A percentile compares a stretch with the other conserved stretches of the same genome.
These are phyloP conservation scores for Tetraselmis chui DNA, from an alignment of 139 green algal species.

Conservation along the genomic window DNA sequence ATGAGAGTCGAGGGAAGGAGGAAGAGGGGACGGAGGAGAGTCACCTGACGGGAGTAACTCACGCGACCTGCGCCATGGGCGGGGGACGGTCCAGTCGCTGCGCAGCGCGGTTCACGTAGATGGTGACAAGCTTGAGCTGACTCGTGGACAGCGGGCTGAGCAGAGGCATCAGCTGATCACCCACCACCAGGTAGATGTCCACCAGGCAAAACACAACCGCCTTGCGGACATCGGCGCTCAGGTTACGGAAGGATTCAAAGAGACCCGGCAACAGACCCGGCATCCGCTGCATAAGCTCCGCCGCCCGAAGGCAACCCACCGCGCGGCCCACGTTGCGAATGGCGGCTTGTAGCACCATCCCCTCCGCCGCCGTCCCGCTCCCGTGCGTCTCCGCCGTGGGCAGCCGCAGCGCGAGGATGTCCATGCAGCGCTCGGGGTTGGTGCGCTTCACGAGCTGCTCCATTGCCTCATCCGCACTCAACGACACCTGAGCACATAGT, in stretches of 20 bases:
- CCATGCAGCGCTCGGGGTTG: slow-evolving; percentile 21
- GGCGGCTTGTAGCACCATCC: slow-evolving; percentile 13
- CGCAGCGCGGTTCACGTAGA: slow-evolving; percentile 39
- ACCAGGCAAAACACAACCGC: slow-evolving; percentile 28
- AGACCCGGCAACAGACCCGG: slow-evolving; percentile 44
- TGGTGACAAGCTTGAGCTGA: slow-evolving; percentile 58
- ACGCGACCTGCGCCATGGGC: not conserved
- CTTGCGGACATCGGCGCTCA: slow-evolving; percentile 56
- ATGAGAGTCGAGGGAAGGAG: too few species aligned
- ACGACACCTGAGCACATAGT: too few species aligned
- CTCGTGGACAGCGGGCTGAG: slow-evolving; percentile 33
- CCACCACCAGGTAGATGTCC: slow-evolving; percentile 26
- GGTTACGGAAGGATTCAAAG: slow-evolving; percentile 42
- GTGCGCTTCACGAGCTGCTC: slow-evolving; percentile 18
- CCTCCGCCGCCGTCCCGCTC: not conserved
- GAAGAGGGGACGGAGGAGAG: too few species aligned
- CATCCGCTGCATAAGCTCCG: slow-evolving; percentile 16
- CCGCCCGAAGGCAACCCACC: slow-evolving; percentile 3
- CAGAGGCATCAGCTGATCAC: slow-evolving; percentile 39
- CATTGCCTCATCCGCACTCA: slow-evolving; percentile 35
- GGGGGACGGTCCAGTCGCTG: not conserved
- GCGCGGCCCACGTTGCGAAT: slow-evolving; percentile 16
- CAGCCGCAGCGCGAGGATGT: slow-evolving; percentile 26
- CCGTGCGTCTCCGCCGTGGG: not conserved
- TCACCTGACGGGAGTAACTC: too few species aligned